Base-by-base conservation (phyloP, 495 filamentous ascomycete species). In the Wilcoxina mikolae region DNA sequence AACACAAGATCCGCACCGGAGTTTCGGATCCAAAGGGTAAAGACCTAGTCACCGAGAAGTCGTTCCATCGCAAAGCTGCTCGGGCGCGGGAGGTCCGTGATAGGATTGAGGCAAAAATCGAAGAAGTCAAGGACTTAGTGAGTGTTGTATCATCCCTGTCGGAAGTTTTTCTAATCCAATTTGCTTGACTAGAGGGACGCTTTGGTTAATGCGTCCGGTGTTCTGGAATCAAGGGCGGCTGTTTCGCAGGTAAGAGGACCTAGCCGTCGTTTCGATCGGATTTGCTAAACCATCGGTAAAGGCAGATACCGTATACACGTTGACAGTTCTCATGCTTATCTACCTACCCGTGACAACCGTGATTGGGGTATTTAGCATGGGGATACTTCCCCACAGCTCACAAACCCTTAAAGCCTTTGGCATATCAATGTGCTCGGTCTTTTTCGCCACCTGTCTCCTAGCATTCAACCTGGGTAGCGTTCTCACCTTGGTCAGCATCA, bases 381-480 rank as follows among this genome's bases (percentile, higher is more conserved):
- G 33, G 12, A 11, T 53, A 29, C 33, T 57, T n/a, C 55, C 55
- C 5, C 1, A 23, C 23, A 35, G 25, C 9, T 45, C 28, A 39
- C 33, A 53, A 25, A 57, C 55, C 15, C 22, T 57, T 9, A 44
- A 20, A 5, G 39, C 48, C n/a, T 57, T 57, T 53, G 48, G 25
- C n/a, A 31, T 45, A 44, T 52, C 55, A 1, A 57, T 57, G 48
- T 46, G 55, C 10, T 7, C 25, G 12, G 38, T 57, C 27, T 43
- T 53, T 17, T 1, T 53, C 3, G 39, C 20, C 10, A 57, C 55
- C 0, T 18, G 33, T 5, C 5, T 57, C 11, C 27, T 57, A 4
- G 55, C 47, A 5, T 41, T 57, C 26, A 57, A 57, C 35, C 55
- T 57, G 12, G 55, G 55, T 4, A 57, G 55, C 33, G 28, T 57